Conservation (phyloP, 1,139 yeast genomes). For the Blastobotrys malaysiensis region DNA sequence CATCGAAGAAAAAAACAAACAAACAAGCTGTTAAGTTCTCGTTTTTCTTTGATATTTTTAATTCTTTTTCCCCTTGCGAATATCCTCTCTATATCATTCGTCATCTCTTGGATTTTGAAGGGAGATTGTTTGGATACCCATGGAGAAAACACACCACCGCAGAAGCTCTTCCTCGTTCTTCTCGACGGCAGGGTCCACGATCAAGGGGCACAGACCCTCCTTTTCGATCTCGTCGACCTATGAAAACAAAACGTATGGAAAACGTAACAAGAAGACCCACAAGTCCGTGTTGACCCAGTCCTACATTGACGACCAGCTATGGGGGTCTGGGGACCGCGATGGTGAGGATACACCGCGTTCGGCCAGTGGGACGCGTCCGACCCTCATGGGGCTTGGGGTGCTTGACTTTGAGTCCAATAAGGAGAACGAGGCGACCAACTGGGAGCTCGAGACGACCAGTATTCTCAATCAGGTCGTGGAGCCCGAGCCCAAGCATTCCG, state of each 20-base stretch:
- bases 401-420: constrained; percentile 18
- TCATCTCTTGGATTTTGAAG: not conserved
- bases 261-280: constrained; percentile 16
- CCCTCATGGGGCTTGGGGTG: constrained; percentile 20
- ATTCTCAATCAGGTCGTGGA: constrained; percentile 15
- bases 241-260: constrained; percentile 20
- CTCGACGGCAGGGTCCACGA: not conserved
- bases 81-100: not conserved
- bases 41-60: not conserved
- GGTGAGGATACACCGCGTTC: not conserved
- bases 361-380: constrained; percentile 3
- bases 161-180: not conserved
- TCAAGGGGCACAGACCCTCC: not conserved
- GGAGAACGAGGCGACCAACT: constrained; percentile 15
- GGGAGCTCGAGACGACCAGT: constrained; percentile 23
- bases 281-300: constrained; percentile 21
- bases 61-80: not conserved
- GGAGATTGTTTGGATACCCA: not conserved
- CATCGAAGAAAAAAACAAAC: too few species aligned
- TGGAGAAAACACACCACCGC: not conserved
- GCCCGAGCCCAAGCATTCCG: too few species aligned
- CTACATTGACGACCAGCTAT: constrained; percentile 21
- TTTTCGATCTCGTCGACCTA: not conserved
- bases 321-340: constrained; percentile 17
- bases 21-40: too few species aligned